Percentiles rank a stretch among this genome's conserved stretches.
These are phyloP conservation scores for Sclerotinia trifoliorum DNA, from an alignment of 2,329 filamentous ascomycete species.

Conservation along the genomic window DNA sequence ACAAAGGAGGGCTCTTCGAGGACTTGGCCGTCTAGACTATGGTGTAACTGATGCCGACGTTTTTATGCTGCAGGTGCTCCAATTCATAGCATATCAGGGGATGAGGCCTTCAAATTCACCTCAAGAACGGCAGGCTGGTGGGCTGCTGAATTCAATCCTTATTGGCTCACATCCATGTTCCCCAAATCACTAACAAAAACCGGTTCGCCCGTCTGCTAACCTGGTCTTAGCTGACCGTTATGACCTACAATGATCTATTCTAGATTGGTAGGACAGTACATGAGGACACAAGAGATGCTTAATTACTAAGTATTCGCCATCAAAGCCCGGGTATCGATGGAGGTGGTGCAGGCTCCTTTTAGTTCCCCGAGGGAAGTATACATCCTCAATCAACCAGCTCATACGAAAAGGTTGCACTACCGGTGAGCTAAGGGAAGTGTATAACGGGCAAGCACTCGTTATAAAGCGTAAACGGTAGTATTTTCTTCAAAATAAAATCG, in stretches of 20 bases:
- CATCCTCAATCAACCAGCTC: not conserved
- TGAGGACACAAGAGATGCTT: not conserved
- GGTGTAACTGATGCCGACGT: not conserved
- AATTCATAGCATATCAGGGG: too few relatives aligned
- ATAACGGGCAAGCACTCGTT: not conserved
- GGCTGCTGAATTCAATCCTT: not conserved
- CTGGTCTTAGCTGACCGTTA: slow-evolving; percentile 3
- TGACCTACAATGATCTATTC: slow-evolving; percentile 8
- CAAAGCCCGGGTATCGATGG: too few relatives aligned
- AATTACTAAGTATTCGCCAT: not conserved
- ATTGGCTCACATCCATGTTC: not conserved
- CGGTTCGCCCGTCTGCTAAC: not conserved
- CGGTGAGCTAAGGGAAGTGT: not conserved
- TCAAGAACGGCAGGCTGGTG: not conserved
- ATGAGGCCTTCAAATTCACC: not conserved
- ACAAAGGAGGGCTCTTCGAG: not conserved
- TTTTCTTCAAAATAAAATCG: too few relatives aligned
- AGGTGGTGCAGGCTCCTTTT: not conserved
- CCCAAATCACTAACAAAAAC: not conserved
- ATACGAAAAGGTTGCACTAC: not conserved
- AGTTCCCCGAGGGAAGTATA: not conserved
- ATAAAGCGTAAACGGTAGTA: too few relatives aligned
- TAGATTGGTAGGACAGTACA: not conserved
- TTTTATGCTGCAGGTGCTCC: not conserved
- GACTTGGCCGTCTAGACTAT: not conserved